Conservation (phyloP, 2,329 filamentous ascomycete species). For the Neospermospora avenae region DNA sequence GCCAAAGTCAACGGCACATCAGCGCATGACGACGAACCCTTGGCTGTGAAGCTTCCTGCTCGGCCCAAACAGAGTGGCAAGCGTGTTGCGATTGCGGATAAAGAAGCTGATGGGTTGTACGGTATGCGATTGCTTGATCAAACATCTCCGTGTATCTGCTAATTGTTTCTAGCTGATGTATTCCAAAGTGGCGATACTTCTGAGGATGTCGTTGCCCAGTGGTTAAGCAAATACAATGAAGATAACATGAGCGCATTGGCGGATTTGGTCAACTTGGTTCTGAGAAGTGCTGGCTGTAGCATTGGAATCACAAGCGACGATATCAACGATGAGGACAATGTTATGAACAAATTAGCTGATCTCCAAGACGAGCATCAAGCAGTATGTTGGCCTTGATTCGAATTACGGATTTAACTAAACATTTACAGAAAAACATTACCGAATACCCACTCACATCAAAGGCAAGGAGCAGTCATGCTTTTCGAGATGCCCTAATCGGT, state of each 20-base stretch:
- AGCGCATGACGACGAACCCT: conserved; percentile 48
- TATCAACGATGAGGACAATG: conserved; percentile 86
- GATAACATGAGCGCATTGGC: conserved; percentile 54
- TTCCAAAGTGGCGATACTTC: conserved; percentile 57
- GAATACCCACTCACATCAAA: conserved; percentile 91
- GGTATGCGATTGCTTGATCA: conserved; percentile 22
- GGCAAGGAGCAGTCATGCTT: conserved; percentile 70
- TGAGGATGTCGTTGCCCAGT: conserved; percentile 56
- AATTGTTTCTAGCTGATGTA: conserved; percentile 51
- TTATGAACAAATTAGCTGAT: conserved; percentile 71
- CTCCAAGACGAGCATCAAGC: conserved; percentile 86
- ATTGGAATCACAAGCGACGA: conserved; percentile 76
- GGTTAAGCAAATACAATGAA: conserved; percentile 55
- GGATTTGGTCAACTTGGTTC: conserved; percentile 64
- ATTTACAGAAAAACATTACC: conserved; percentile 63
- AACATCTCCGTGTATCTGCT: conserved; percentile 19
- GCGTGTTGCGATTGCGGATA: conserved; percentile 46
- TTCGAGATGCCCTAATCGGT: conserved; percentile 71
- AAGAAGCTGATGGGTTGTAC: conserved; percentile 29
- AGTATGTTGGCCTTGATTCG: conserved; percentile 43
- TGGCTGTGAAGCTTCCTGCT: conserved; percentile 42
- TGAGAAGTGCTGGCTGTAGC: conserved; percentile 75
- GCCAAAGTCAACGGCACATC: conserved; percentile 60
- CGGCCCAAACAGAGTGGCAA: conserved; percentile 33
- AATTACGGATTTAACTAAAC: not conserved